Base-by-base conservation (phyloP, 306 rosid genomes). In the cucumber (Cucumis sativus) region DNA sequence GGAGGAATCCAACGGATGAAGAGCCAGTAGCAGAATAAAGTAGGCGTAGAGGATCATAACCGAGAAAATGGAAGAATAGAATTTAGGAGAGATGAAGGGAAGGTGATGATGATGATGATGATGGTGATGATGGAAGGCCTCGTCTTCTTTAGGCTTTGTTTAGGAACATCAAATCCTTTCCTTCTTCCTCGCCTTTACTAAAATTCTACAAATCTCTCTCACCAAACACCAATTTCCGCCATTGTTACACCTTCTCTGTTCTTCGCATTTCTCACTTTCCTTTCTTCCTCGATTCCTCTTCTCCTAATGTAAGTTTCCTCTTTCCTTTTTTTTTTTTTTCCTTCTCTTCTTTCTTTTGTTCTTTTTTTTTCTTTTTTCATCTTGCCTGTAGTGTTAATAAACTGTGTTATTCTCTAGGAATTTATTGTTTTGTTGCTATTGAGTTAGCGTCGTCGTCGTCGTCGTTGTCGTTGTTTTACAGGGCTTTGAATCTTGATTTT, bases 111-210 rank as follows among this genome's bases (percentile, higher is more conserved):
- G 41, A 1, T 28, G 33, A 33, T 47, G 39, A 21, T 40, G 74
- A 18, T 41, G 74, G 41, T 67, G 75, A 6, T 12, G 41, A 11
- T 28, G 33, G 75, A 69, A n/a, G 56, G 40, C 58, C 58, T 69
- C 11, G 56, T 18, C 75, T 69, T 63, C 41, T 25, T 68, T 68
- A 21, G 75, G 75, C 75, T 45, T 13, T 47, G 16, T 65, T 65
- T 65, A 18, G 49, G 74, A 49, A 25, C 25, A 71, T 71, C 47
- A 33, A 49, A 28, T 28, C 28, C 77, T 73, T 55, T 52, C 57
- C 77, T 23, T 73, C 77, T 15, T 73, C 62, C 10, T 69, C 39
- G 57, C 75, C 77, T 73, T 73, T 54, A 73, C 77, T 73, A 72
- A 72, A 13, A 28, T 72, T 51, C 17, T 47, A 3, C 76, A 71